A percentile compares a stretch with the other conserved stretches of the same genome.
phyloP scores from a whole-genome alignment of 192 early-diverging fungal genomes.

The Spizellomyces punctatus region DNA sequence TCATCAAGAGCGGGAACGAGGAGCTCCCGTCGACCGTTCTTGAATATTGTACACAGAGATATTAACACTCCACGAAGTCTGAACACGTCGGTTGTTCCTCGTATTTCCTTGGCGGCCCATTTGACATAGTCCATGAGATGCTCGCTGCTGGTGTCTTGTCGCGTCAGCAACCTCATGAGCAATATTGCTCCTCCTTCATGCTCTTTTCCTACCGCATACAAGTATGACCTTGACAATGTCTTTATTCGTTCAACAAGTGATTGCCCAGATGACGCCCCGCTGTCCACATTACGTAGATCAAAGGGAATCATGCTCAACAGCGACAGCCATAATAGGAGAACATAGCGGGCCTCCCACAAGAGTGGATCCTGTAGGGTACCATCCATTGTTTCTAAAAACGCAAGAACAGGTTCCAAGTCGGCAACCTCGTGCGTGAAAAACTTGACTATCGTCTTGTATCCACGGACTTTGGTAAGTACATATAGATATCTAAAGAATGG shows the following conservation, averaged over 20 bases:
- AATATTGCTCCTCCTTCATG: slow-evolving; percentile 83
- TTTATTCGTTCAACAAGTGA: slow-evolving; percentile 73
- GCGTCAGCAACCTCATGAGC: slow-evolving; percentile 78
- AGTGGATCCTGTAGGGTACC: not conserved
- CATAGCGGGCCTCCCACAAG: slow-evolving; percentile 80
- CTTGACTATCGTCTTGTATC: slow-evolving; percentile 87
- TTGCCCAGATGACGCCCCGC: slow-evolving; percentile 37
- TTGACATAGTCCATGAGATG: slow-evolving; percentile 69
- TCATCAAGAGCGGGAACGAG: slow-evolving; percentile 54
- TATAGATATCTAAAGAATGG: slow-evolving; percentile 66
- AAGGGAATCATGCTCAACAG: slow-evolving; percentile 96
- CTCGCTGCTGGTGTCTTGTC: slow-evolving; percentile 64
- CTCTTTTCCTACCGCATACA: slow-evolving; percentile 81
- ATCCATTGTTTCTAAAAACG: slow-evolving; percentile 52
- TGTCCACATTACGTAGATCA: slow-evolving; percentile 86
- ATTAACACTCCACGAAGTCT: slow-evolving; percentile 63
- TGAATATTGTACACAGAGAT: slow-evolving; percentile 69
- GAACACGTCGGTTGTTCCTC: slow-evolving; percentile 49
- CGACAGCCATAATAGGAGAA: slow-evolving; percentile 89
- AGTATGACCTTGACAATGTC: slow-evolving; percentile 63
- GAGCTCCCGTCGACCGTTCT: slow-evolving; percentile 65
- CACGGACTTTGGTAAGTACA: slow-evolving; percentile 81
- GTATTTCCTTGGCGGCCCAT: slow-evolving; percentile 63
- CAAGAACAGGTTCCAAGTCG: slow-evolving; percentile 87
- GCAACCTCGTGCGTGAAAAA: slow-evolving; percentile 89